Evolutionary conservation across 495 filamentous ascomycete genomes (phyloP).

Genomic region (Podospora pseudopauciseta): DNA sequence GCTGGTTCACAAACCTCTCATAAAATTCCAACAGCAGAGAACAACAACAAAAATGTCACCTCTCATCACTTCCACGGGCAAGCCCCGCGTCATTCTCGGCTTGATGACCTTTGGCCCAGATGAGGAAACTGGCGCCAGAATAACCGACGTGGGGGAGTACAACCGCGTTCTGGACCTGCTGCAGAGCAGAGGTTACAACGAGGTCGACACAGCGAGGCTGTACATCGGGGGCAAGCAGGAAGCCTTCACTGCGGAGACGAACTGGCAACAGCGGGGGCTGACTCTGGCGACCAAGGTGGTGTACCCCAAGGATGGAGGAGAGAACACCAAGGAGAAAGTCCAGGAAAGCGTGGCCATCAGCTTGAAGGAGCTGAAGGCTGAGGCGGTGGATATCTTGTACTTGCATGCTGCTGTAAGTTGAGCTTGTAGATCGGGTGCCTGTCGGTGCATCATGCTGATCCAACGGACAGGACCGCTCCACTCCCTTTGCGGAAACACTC

Average conservation of each 20-base stretch:
- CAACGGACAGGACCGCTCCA: constrained; percentile 55
- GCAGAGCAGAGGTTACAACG: constrained; percentile 69
- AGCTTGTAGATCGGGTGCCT: too few species aligned
- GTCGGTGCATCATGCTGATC: not conserved
- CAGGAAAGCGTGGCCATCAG: constrained; percentile 59
- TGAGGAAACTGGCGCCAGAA: constrained; percentile 57
- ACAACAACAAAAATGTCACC: constrained; percentile 15
- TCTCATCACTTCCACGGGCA: constrained; percentile 28
- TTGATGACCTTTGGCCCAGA: constrained; percentile 60
- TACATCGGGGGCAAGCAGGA: constrained; percentile 78
- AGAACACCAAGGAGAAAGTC: constrained; percentile 59
- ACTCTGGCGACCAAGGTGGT: constrained; percentile 78
- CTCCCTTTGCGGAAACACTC: constrained; percentile 77
- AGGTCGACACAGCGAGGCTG: constrained; percentile 73
- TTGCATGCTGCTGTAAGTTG: constrained; percentile 63
- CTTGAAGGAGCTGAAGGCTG: constrained; percentile 67
- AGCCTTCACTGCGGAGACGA: constrained; percentile 68
- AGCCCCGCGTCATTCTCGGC: constrained; percentile 55
- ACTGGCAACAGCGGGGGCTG: constrained; percentile 79
- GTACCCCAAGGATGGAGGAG: constrained; percentile 59
- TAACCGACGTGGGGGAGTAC: constrained; percentile 65
- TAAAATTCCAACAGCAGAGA: not conserved
- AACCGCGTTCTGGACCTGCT: constrained; percentile 64
- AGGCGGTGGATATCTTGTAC: constrained; percentile 83
- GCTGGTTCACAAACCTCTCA: not conserved